Base-by-base conservation (phyloP, 2,329 filamentous ascomycete genomes). In the Cercospora zeina region DNA sequence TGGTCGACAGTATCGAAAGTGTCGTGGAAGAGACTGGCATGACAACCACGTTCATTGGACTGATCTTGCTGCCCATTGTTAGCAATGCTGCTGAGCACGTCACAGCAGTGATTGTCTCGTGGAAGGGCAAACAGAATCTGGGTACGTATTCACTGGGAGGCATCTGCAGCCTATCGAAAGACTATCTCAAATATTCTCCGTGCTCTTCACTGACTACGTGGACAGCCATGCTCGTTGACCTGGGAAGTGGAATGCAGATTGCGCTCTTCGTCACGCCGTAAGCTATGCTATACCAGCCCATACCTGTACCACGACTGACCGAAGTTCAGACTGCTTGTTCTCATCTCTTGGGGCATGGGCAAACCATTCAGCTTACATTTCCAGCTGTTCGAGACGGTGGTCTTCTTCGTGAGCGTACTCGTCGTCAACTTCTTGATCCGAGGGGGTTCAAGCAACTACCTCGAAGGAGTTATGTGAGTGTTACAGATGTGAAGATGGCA, bases 351-450 rank as follows among this genome's bases (percentile, higher is more conserved):
- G 82, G 78, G 78, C 64, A 80, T 85, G 64, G 77, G 75, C 24
- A 71, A 80, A 66, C 75, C 77, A 37, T 82, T 83, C 80, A 80
- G 88, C 31, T 81, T 96, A 36, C 92, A 93, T 78, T 96, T 96
- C 75, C 91, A 90, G 63, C 82, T 91, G 50, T 96, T 96, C 76
- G 91, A 96, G 82, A 96, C 91, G 0, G 89, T 95, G 19, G 90
- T 88, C 58, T 84, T 96, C 71, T 95, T 95, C 75, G 85, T 93
- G 58, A 89, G 87, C 51, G 87, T 91, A 7, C 87, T 96, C 66
- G 91, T 96, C 66, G 90, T 93, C 76, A 93, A 93, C 77, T 96
- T 93, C 72, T 77, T 96, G 64, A 90, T 96, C 45, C 80, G 93
- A 63, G 90, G 96, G 71, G 91, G 91, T 4, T 84, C 91, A 72